phyloP scores from a whole-genome alignment of 1,284 basidiomycete genomes.

The Sphaerobolus stellatus region DNA sequence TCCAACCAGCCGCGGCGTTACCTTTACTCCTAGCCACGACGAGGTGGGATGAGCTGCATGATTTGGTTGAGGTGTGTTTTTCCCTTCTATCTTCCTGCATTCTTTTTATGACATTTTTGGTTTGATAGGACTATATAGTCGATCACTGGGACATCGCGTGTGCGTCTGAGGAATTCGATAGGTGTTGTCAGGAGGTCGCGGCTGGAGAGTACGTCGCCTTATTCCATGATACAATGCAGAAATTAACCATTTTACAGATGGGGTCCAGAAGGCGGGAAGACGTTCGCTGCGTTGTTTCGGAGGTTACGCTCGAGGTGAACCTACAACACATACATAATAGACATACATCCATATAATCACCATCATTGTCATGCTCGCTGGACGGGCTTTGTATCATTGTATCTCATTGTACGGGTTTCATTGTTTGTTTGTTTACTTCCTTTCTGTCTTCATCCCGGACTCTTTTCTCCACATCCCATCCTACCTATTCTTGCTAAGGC shows the following conservation, averaged over 20 bases:
- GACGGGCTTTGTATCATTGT: no score
- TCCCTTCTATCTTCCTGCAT: slow-evolving; percentile 1
- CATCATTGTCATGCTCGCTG: no score
- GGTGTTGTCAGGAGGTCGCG: slow-evolving; percentile 66
- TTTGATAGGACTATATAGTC: slow-evolving; percentile 58
- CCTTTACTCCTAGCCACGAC: slow-evolving; percentile 67
- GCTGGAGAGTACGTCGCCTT: slow-evolving; percentile 60
- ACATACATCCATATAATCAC: no score
- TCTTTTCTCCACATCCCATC: no score
- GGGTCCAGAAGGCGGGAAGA: slow-evolving; percentile 68
- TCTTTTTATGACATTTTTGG: background rate
- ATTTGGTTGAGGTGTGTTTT: slow-evolving; percentile 53
- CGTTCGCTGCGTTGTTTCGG: slow-evolving; percentile 61
- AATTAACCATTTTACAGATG: slow-evolving; percentile 43
- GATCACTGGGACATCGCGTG: slow-evolving; percentile 71
- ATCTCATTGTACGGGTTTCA: background rate
- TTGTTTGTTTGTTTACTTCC: background rate
- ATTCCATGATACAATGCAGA: slow-evolving; percentile 3
- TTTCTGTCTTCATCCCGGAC: background rate
- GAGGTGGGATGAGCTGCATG: slow-evolving; percentile 63
- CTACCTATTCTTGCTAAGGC: background rate
- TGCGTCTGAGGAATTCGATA: slow-evolving; percentile 60
- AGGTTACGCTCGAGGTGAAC: slow-evolving; percentile 49
- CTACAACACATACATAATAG: background rate
- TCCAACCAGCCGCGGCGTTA: slow-evolving; percentile 72